Evolutionary conservation across 176 grass and related monocot species (phyloP).

Genomic region (Oryza coarctata): DNA sequence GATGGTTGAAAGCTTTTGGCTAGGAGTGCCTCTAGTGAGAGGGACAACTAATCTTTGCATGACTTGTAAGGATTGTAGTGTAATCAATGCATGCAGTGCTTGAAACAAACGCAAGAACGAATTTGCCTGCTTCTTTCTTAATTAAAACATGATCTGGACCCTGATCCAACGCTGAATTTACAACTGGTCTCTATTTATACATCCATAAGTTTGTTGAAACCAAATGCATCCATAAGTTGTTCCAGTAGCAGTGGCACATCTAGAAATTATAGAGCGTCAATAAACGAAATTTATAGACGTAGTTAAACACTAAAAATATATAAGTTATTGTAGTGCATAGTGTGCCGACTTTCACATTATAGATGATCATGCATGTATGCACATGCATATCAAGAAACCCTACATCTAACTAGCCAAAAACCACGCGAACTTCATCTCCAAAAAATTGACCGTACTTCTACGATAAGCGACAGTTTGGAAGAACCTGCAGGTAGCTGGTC

Average conservation of each 20-base stretch:
- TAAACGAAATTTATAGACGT: too few species aligned
- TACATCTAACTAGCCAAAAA: too few species aligned
- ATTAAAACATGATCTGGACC: background rate
- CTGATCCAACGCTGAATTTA: background rate
- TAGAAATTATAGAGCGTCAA: too few species aligned
- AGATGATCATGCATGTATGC: background rate
- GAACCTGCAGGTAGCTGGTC: background rate
- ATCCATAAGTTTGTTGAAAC: too few species aligned
- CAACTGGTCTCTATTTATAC: background rate
- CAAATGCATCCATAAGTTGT: too few species aligned
- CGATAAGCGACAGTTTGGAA: too few species aligned
- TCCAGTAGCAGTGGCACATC: background rate
- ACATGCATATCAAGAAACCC: too few species aligned
- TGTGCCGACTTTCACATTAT: background rate
- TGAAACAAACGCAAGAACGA: background rate
- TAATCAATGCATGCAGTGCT: background rate
- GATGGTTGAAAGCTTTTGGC: background rate
- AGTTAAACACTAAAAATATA: too few species aligned
- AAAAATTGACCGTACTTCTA: too few species aligned
- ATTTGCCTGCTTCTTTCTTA: background rate
- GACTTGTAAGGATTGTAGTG: background rate
- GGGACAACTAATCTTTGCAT: background rate
- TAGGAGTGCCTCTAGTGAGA: background rate
- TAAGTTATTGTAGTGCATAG: too few species aligned
- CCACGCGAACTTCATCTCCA: too few species aligned